Conservation (phyloP, 2,329 filamentous ascomycete genomes). For the Knoxdaviesia capensis region DNA sequence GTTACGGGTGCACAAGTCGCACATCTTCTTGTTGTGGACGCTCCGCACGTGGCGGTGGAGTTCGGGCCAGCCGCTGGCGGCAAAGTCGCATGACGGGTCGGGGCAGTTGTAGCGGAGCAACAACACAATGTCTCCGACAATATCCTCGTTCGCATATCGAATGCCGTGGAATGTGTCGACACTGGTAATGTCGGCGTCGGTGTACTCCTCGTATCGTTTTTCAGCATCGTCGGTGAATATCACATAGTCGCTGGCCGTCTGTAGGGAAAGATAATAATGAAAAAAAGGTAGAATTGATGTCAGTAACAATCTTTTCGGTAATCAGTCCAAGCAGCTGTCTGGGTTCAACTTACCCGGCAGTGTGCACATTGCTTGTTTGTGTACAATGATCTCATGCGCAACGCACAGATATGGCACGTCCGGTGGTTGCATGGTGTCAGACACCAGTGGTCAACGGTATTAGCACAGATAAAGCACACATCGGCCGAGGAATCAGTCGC, state of each 20-base stretch:
- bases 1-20: conserved; percentile 73
- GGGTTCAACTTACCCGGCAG: conserved; percentile 49
- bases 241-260: conserved; percentile 58
- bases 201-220: conserved; percentile 76
- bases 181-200: conserved; percentile 49
- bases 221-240: conserved; percentile 75
- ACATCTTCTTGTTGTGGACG: conserved; percentile 74
- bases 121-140: conserved; percentile 76
- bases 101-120: conserved; percentile 90
- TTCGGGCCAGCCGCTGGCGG: conserved; percentile 45
- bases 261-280: not conserved
- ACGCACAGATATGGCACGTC: conserved; percentile 87
- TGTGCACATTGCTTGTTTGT: conserved; percentile 96
- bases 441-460: conserved; percentile 67
- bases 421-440: conserved; percentile 90
- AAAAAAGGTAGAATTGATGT: too few relatives aligned
- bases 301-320: too few relatives aligned
- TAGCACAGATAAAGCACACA: conserved; percentile 95
- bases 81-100: conserved; percentile 58
- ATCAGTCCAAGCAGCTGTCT: not conserved
- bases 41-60: conserved; percentile 58
- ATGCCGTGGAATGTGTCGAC: conserved; percentile 78
- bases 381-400: conserved; percentile 82
- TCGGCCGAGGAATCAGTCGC: conserved; percentile 26
- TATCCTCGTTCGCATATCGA: conserved; percentile 71